Evolutionary conservation across 2,329 filamentous ascomycete species (phyloP), one percentile per base, ranked within the genome.

Genomic region (Karstenula rhodostoma): DNA sequence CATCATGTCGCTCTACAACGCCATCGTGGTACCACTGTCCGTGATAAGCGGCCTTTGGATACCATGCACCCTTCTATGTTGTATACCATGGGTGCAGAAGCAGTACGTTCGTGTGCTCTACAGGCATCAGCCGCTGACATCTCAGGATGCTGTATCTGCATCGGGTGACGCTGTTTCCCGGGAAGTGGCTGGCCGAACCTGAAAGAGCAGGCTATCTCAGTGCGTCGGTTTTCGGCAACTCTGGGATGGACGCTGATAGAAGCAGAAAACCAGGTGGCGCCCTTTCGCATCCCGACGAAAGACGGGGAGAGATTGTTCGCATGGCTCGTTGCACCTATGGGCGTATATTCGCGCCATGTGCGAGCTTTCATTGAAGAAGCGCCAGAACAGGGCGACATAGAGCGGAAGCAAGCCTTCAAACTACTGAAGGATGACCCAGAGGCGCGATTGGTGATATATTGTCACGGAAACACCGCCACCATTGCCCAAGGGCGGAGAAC

Each of bases 261-360:
- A 32, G 33, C 67, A 94, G 91, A 88, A 70, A 93, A 93, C 67
- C 94, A 98, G 80, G 90, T 96, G 10, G 92, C 91, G 2, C 91
- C 94, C 0, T 97, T 97, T 77, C 87, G 86, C 23, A 79, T 97
- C 50, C 79, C 78, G 1, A 95, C 93, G 0, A 83, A 87, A 1
- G 94, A 97, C 74, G 87, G 88, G 44, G 88, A 94, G 75, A 87
- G 82, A 1, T 80, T 97, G 8, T 96, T 95, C 73, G 90, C 91
- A n/a, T 98, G 94, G 94, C 93, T 97, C 70, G 84, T 97, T 54
- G 81, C 97, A 50, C 94, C 94, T 0, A 79, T 96, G 5, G 87
- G 89, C 32, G 79, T 92, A 0, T 96, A 96, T 74, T 82, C 87
- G 8, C 83, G 88, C 64, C 85, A 96, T 68, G 89, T 93, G 67